Evolutionary conservation across 805 yeast genomes (phyloP).

Genomic region (Ascoidea asiatica): DNA sequence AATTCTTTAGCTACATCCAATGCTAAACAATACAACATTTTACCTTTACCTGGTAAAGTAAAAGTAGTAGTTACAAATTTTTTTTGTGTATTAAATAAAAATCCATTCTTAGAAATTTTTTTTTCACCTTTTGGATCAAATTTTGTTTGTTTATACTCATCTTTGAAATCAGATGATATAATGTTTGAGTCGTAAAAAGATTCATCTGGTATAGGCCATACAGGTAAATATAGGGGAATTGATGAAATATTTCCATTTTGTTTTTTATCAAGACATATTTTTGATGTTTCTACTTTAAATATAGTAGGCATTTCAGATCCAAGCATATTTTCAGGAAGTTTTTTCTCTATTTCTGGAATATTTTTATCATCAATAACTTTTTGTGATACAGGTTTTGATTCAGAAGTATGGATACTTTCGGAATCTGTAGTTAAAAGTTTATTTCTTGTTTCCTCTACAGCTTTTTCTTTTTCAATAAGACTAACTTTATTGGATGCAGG

Average conservation of each 20-base stretch:
- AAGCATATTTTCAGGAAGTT: conserved; percentile 8
- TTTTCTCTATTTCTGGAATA: conserved; percentile 5
- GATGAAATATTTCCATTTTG: conserved; percentile 2
- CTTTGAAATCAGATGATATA: conserved; percentile 4
- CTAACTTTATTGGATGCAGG: too few relatives aligned
- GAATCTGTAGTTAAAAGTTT: too few relatives aligned
- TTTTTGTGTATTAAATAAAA: conserved; percentile 4
- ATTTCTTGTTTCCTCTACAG: too few relatives aligned
- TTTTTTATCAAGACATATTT: conserved; percentile 1
- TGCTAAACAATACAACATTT: conserved; percentile 8
- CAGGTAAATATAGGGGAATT: conserved; percentile 7
- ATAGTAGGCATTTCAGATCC: conserved; percentile 6
- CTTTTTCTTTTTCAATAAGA: too few relatives aligned
- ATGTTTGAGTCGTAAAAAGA: conserved; percentile 4
- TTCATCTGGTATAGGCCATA: conserved; percentile 6
- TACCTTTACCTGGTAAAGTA: conserved; percentile 11
- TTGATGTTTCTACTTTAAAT: conserved; percentile 7
- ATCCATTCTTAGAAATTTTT: conserved; percentile 11
- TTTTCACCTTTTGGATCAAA: conserved; percentile 9
- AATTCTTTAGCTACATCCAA: conserved; percentile 10
- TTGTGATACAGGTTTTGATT: too few relatives aligned
- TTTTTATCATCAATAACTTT: too few relatives aligned
- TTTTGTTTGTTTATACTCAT: conserved; percentile 8
- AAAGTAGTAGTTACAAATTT: conserved; percentile 8
- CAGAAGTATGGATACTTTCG: too few relatives aligned